Base-by-base conservation (phyloP, 192 early-diverging fungal species). In the Mortierella hygrophila region DNA sequence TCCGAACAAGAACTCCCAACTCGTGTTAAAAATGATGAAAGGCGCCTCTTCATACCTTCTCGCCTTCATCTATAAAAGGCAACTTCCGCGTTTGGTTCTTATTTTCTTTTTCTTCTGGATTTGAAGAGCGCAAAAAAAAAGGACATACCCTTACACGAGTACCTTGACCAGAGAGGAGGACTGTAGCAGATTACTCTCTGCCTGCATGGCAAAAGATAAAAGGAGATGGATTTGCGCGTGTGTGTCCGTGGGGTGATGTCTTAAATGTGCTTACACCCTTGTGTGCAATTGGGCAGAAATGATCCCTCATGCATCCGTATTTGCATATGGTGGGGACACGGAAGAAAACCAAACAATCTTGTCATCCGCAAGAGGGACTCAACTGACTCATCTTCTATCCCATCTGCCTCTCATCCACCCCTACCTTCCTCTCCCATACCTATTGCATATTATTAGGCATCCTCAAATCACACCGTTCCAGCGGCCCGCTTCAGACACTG, bases 401-500 rank as follows among this genome's bases (percentile, higher is more conserved):
- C 23, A 21, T 40, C 55, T 68, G n/a, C 32, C 40, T 29, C 46
- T 29, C 46, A 41, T 57, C 26, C 38, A 13, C 18, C 55, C 55
- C 46, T 77, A 65, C 40, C 18, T 6, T n/a, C 44, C n/a, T n/a
- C 32, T 60, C 10, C 70, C 47, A 71, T 29, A 18, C 35, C 37
- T 42, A 16, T 18, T 7, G 9, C 55, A 21, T 46, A 16, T 21
- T 0, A 65, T 32, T 78, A 88, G 88, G 88, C 69, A 81, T 88
- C 77, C 82, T 85, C 70, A 85, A 81, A 65, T 85, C 88, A 23
- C 82, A 82, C 29, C 74, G 78, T 16, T 88, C 89, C 23, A 82
- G 82, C n/a, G 78, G 82, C 35, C 82, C 86, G 20, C 46, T 82
- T 23, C 86, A 88, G 74, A 88, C 81, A 38, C 70, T 88, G 32